phyloP scores from a whole-genome alignment of 192 early-diverging fungal genomes.

The Mortierella hygrophila region DNA sequence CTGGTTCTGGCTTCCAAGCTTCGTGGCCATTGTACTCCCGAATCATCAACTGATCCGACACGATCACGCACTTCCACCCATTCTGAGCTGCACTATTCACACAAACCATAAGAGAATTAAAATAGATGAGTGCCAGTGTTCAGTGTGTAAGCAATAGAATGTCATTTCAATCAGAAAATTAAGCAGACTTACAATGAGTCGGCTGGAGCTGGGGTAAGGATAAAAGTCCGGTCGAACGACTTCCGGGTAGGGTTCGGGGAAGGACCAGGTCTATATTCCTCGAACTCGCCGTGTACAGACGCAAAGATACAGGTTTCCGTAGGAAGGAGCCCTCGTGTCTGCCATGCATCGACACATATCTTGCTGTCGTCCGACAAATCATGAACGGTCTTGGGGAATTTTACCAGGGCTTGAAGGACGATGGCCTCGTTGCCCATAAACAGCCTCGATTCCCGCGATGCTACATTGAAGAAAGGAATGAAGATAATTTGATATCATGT shows the following conservation, averaged over 20 bases:
- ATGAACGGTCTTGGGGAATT: conserved; percentile 57
- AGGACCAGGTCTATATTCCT: conserved; percentile 16
- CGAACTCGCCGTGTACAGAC: conserved; percentile 37
- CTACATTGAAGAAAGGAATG: neutral
- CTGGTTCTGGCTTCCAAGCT: conserved; percentile 30
- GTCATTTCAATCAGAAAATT: too few species aligned
- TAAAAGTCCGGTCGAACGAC: conserved; percentile 64
- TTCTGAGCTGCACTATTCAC: conserved; percentile 17
- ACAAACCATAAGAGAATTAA: neutral
- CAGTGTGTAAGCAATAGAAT: too few species aligned
- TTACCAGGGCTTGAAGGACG: conserved; percentile 23
- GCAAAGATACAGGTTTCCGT: conserved; percentile 32
- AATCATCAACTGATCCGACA: conserved; percentile 33
- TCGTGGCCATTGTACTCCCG: conserved; percentile 33
- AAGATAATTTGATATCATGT: too few species aligned
- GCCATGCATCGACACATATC: conserved; percentile 63
- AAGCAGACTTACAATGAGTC: conserved; percentile 40
- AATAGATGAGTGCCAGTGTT: too few species aligned
- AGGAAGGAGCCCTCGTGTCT: conserved; percentile 43
- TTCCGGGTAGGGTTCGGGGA: neutral
- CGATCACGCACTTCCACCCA: conserved; percentile 44
- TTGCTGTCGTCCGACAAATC: conserved; percentile 53
- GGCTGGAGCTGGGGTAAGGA: conserved; percentile 53
- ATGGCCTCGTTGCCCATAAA: conserved; percentile 39
- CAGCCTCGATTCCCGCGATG: conserved; percentile 11